These are phyloP conservation scores for Chaetothyriales sp. DNA, from an alignment of 2,329 filamentous ascomycete genomes.

Conservation along the genomic window DNA sequence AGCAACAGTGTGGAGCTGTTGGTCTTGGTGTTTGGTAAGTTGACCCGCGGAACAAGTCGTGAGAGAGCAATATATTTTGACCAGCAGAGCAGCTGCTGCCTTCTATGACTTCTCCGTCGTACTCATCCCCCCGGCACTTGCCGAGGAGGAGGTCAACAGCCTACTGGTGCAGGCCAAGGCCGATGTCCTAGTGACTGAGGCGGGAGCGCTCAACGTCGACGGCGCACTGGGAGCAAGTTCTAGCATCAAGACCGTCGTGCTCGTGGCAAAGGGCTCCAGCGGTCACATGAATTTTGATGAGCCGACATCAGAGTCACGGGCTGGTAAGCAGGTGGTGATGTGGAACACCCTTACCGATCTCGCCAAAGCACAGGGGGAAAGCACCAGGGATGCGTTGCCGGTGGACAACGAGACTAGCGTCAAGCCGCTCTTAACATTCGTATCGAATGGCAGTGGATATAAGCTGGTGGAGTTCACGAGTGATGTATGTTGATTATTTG, in stretches of 20 bases:
- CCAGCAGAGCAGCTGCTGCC: conserved; percentile 48
- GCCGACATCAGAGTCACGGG: not conserved
- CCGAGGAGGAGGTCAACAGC: conserved; percentile 52
- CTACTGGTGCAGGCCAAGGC: conserved; percentile 61
- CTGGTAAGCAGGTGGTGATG: not conserved
- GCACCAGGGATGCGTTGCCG: conserved; percentile 51
- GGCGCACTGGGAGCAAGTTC: conserved; percentile 53
- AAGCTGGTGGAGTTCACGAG: conserved; percentile 75
- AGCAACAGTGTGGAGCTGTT: conserved; percentile 88
- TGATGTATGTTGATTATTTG: conserved; percentile 28
- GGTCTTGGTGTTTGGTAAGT: conserved; percentile 56
- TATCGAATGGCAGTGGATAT: conserved; percentile 32
- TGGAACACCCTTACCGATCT: not conserved
- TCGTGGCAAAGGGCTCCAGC: conserved; percentile 85
- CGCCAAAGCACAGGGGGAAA: conserved; percentile 24
- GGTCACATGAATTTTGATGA: conserved; percentile 79
- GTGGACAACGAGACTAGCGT: conserved; percentile 40
- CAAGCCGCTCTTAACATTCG: conserved; percentile 32
- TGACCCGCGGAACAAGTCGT: not conserved
- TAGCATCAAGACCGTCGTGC: conserved; percentile 64
- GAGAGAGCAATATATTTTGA: not conserved
- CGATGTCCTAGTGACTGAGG: conserved; percentile 70
- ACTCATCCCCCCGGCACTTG: conserved; percentile 68
- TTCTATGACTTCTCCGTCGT: conserved; percentile 83
- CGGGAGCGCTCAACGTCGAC: conserved; percentile 74